Base-by-base conservation (phyloP, 2,329 filamentous ascomycete genomes). In the Diaporthe sp. region DNA sequence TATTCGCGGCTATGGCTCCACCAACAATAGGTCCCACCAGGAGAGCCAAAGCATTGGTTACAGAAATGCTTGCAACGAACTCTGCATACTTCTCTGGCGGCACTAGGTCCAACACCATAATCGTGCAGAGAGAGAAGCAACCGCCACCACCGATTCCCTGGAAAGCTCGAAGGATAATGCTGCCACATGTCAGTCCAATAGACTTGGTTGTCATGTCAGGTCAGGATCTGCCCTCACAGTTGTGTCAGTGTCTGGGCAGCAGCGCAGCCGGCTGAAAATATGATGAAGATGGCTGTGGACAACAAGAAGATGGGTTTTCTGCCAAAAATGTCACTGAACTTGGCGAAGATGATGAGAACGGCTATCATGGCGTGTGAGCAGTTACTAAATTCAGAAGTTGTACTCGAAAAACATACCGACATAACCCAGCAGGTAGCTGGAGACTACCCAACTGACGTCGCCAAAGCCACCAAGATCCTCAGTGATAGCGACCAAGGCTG, bases 31-130 rank as follows among this genome's bases (percentile, higher is more conserved):
- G 79, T 2, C 77, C 79, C 4, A 77, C 49, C 9, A 78, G 73
- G 5, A 76, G 71, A 7, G 86, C 84, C 57, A 87, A 79, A 17
- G 84, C 85, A 73, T 82, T 87, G 62, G 85, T 83, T 9, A 79
- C 82, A 19, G 49, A 57, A 13, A 70, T 57, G 49, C 37, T 44
- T 22, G 31, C 37, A 2, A 37, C 39, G 9, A 28, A 25, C 34
- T 57, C 12, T 57, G 67, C 49, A 44, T 70, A 70, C 49, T 70
- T 57, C 22, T 70, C 31, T 44, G 67, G 39, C 0, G 67, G 67
- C 15, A 70, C 67, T 1, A 70, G 34, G 15, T 70, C 67, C 4
- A 70, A 19, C 1, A 70, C 31, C 3, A 70, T 70, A 13, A 57
- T 42, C 8, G 49, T 19, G 49, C 67, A 70, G 6, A 70, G 25